Base-by-base conservation (phyloP, 768 basidiomycete species). In the Hericium coralloides region DNA sequence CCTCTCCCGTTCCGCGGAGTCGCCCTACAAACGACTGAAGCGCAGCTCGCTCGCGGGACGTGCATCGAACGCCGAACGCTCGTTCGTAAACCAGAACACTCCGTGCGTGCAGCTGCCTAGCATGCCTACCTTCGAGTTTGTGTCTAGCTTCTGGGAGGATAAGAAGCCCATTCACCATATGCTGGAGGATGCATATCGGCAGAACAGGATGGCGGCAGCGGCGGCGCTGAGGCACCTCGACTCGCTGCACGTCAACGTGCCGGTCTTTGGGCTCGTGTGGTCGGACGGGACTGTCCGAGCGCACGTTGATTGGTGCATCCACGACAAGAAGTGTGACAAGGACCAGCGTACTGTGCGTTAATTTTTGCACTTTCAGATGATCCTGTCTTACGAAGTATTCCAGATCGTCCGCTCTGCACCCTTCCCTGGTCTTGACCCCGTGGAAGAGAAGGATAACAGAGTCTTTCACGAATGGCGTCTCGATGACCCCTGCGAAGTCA, bases 71-170 rank as follows among this genome's bases (percentile, higher is more conserved):
- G 72, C 69, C 53, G 75, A 73, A 5, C 73, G 74, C 12, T 80
- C 79, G 4, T 81, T 81, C 62, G 72, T 74, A 14, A 79, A 69
- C 58, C 80, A 83, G 63, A 74, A 72, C 26, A 81, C 80, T 0
- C 76, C 79, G 2, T 75, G 78, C 55, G 70, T 70, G 14, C 73
- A 73, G 50, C 72, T 79, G 12, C 77, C 80, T 0, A 75, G 76
- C 36, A 69, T 66, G 50, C 70, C 74, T 2, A 71, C 73, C 10
- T 81, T 82, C 61, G 80, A 82, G 65, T 79, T 82, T 57, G 72
- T 70, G 14, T 79, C 81, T 60, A 75, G 76, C 55, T 67, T 82
- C 52, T 81, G 78, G 78, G 80, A 83, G 61, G 80, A 83, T 67
- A 83, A 83, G 71, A 83, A 82, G 55, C 77, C 79, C 0, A 68